These are phyloP conservation scores for Bullera alba DNA, from an alignment of 768 basidiomycete genomes.

Conservation along the genomic window DNA sequence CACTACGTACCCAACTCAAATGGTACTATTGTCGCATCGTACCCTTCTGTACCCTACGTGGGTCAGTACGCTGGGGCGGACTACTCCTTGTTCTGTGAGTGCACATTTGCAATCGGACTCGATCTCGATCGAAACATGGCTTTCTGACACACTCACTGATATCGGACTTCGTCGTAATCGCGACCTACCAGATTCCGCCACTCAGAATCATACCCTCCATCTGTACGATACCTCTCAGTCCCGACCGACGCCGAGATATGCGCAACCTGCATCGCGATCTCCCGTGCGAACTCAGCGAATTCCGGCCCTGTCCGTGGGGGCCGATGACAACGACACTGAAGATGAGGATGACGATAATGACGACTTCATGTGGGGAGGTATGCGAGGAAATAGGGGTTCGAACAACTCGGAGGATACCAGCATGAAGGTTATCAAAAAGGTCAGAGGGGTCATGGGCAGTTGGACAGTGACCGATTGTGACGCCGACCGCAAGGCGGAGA, in stretches of 20 bases:
- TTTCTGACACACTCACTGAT: constrained; percentile 24
- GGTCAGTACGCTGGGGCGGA: constrained; percentile 43
- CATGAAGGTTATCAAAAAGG: constrained; percentile 50
- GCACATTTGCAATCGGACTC: background rate
- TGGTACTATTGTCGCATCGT: constrained; percentile 43
- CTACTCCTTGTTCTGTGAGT: constrained; percentile 38
- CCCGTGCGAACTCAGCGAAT: constrained; percentile 21
- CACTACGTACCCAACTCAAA: constrained; percentile 29
- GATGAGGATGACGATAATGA: constrained; percentile 50
- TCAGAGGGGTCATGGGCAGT: constrained; percentile 65
- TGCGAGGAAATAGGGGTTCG: constrained; percentile 14
- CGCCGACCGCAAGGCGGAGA: constrained; percentile 71
- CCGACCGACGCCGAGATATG: constrained; percentile 53
- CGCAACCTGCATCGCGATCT: constrained; percentile 42
- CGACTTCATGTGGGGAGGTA: constrained; percentile 53
- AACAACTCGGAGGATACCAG: constrained; percentile 43
- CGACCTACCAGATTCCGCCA: constrained; percentile 56
- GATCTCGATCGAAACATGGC: background rate
- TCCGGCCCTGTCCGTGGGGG: constrained; percentile 7
- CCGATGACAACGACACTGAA: constrained; percentile 21
- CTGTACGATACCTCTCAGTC: constrained; percentile 54
- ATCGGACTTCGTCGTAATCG: constrained; percentile 22
- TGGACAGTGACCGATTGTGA: constrained; percentile 98
- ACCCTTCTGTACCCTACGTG: constrained; percentile 41
- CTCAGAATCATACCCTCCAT: constrained; percentile 77